phyloP scores from a whole-genome alignment of 371 early-diverging fungal species.

The Mucor sp. region DNA sequence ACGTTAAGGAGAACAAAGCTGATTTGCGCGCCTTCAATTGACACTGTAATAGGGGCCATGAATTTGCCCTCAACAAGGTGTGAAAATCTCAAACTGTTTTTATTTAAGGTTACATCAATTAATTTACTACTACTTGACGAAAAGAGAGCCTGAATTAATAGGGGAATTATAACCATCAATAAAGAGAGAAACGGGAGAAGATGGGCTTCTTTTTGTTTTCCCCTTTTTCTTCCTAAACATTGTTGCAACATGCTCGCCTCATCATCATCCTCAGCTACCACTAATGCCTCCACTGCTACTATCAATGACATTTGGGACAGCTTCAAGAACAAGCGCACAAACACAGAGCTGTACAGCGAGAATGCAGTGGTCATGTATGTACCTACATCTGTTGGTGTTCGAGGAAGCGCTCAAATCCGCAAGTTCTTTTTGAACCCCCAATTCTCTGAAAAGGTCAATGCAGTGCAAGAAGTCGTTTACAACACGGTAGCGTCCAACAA shows the following conservation, averaged over 20 bases:
- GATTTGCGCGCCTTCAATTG: not conserved
- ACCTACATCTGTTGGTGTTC: constrained; percentile 41
- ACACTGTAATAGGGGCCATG: not conserved
- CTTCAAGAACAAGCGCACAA: constrained; percentile 42
- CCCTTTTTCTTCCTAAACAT: constrained; percentile 1
- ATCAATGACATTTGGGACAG: constrained; percentile 25
- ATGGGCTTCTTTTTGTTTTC: not conserved
- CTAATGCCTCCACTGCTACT: constrained; percentile 1
- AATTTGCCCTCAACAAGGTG: not conserved
- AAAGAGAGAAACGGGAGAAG: constrained; percentile 1
- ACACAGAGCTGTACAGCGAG: constrained; percentile 33
- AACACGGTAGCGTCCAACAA: constrained; percentile 23
- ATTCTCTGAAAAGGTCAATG: constrained; percentile 32
- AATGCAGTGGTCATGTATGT: constrained; percentile 45
- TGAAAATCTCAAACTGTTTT: not conserved
- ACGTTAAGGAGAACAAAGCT: not conserved
- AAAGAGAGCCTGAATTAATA: not conserved
- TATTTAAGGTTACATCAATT: constrained; percentile 2
- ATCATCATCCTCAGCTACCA: not conserved
- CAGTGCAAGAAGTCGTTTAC: constrained; percentile 39
- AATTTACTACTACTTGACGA: not conserved
- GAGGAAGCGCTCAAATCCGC: constrained; percentile 37
- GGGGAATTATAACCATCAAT: not conserved
- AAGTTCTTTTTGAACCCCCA: constrained; percentile 35
- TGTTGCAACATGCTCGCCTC: constrained; percentile 4